These are phyloP conservation scores for Capsaspora owczarzaki DNA, from an alignment of 78 protist genomes.

Conservation along the genomic window DNA sequence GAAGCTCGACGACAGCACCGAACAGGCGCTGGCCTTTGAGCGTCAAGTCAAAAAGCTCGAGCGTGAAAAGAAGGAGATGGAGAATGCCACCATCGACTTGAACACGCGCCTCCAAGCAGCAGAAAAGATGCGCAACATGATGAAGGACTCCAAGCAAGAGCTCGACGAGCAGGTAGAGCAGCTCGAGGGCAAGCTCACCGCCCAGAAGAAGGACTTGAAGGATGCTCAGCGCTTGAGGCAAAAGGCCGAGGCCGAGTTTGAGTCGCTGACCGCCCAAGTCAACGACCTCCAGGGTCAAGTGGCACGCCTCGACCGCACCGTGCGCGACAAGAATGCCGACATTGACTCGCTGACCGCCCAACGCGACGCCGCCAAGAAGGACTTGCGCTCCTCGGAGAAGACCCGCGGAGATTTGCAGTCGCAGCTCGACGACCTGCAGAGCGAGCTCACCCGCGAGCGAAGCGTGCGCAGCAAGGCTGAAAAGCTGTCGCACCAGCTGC, in stretches of 20 bases:
- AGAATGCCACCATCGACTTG: too few relatives aligned
- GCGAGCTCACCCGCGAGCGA: not conserved
- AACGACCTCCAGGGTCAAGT: not conserved
- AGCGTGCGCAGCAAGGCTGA: not conserved
- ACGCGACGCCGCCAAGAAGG: too few relatives aligned
- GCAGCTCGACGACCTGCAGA: not conserved
- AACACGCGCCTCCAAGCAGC: too few relatives aligned
- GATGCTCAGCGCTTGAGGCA: not conserved
- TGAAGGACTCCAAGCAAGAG: not conserved
- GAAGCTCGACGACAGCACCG: not conserved
- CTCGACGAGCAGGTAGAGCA: too few relatives aligned
- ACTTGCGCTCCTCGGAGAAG: too few relatives aligned
- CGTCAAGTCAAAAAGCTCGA: not conserved
- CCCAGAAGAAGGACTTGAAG: not conserved
- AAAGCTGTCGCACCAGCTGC: not conserved
- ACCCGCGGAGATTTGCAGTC: not conserved
- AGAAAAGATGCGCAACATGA: not conserved
- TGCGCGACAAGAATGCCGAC: not conserved
- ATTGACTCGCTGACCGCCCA: not conserved
- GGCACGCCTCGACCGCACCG: not conserved
- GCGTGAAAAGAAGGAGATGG: slow-evolving; percentile 1
- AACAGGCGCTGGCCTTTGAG: not conserved
- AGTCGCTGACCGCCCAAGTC: not conserved
- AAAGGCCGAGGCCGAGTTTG: not conserved
- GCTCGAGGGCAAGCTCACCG: too few relatives aligned